These are phyloP conservation scores for Kuraishia piskuri DNA, from an alignment of 805 yeast species.

Conservation along the genomic window DNA sequence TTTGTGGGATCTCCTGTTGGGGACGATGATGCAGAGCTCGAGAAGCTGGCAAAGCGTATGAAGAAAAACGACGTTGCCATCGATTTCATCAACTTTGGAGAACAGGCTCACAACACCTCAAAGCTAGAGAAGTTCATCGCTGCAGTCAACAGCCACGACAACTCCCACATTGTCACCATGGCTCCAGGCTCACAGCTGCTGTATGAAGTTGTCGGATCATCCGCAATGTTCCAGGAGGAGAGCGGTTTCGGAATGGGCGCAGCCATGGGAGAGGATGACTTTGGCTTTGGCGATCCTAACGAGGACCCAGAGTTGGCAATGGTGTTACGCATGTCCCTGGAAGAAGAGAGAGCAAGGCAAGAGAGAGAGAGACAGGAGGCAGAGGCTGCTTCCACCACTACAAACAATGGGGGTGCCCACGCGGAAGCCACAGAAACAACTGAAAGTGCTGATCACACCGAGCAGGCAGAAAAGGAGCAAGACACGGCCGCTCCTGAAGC, in stretches of 20 bases:
- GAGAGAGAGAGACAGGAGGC: slow-evolving; percentile 51
- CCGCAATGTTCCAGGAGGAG: slow-evolving; percentile 65
- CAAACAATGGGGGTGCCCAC: slow-evolving; percentile 10
- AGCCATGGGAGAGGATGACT: slow-evolving; percentile 34
- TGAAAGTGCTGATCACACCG: background rate
- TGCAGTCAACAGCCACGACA: slow-evolving; percentile 66
- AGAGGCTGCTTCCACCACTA: slow-evolving; percentile 6
- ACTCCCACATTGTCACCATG: slow-evolving; percentile 75
- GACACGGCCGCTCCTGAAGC: slow-evolving; percentile 7
- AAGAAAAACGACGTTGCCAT: slow-evolving; percentile 89
- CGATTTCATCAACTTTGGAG: slow-evolving; percentile 90
- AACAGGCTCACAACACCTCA: slow-evolving; percentile 66
- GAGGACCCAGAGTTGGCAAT: slow-evolving; percentile 96
- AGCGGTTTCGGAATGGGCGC: slow-evolving; percentile 42
- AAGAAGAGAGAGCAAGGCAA: slow-evolving; percentile 90
- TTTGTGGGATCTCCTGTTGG: slow-evolving; percentile 84
- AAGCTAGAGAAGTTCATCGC: slow-evolving; percentile 74
- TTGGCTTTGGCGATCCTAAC: slow-evolving; percentile 75
- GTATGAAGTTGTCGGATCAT: slow-evolving; percentile 71
- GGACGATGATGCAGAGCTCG: slow-evolving; percentile 63
- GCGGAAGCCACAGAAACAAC: slow-evolving; percentile 1
- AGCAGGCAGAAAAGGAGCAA: too few relatives aligned
- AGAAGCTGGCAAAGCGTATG: slow-evolving; percentile 81
- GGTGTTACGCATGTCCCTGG: slow-evolving; percentile 89
- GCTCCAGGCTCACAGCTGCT: slow-evolving; percentile 84